These are phyloP conservation scores for Begonia masoniana DNA, from an alignment of 306 rosid species.

Conservation along the genomic window DNA sequence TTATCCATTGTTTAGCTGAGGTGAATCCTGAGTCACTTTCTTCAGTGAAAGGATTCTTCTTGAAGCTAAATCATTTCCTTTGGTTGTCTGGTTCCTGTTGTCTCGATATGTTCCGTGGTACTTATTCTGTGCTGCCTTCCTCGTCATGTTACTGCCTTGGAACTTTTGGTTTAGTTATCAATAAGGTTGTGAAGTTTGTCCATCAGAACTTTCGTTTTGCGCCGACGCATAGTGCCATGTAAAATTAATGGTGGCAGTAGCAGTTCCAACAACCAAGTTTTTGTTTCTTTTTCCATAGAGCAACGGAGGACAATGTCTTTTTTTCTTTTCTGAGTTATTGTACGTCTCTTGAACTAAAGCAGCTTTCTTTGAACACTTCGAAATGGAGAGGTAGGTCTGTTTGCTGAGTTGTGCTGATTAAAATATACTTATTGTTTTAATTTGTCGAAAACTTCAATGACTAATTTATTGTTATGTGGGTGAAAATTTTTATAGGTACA, in stretches of 20 bases:
- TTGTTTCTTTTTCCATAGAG: conserved; percentile 16
- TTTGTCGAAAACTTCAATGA: too few relatives aligned
- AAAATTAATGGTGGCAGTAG: conserved; percentile 65
- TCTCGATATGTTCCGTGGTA: conserved; percentile 28
- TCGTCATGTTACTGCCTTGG: conserved; percentile 23
- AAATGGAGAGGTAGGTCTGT: too few relatives aligned
- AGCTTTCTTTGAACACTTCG: conserved; percentile 2
- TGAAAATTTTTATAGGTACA: conserved; percentile 38
- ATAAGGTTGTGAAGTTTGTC: conserved; percentile 61
- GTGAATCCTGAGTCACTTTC: too few relatives aligned
- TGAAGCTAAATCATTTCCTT: too few relatives aligned
- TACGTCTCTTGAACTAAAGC: conserved; percentile 51
- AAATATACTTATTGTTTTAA: too few relatives aligned
- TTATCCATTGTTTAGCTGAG: too few relatives aligned
- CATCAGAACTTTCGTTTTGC: conserved; percentile 48
- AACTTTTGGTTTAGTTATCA: conserved; percentile 33
- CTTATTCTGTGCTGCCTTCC: conserved; percentile 29
- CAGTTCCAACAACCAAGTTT: conserved; percentile 40
- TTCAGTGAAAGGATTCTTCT: too few relatives aligned
- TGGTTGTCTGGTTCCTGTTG: too few relatives aligned
- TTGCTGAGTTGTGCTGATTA: too few relatives aligned
- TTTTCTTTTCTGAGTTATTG: conserved; percentile 41
- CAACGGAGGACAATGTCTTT: conserved; percentile 49
- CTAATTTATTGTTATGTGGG: too few relatives aligned
- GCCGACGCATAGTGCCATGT: conserved; percentile 33